Conservation (phyloP, 1,139 yeast genomes). For the Zygosaccharomyces pseudobailii region DNA sequence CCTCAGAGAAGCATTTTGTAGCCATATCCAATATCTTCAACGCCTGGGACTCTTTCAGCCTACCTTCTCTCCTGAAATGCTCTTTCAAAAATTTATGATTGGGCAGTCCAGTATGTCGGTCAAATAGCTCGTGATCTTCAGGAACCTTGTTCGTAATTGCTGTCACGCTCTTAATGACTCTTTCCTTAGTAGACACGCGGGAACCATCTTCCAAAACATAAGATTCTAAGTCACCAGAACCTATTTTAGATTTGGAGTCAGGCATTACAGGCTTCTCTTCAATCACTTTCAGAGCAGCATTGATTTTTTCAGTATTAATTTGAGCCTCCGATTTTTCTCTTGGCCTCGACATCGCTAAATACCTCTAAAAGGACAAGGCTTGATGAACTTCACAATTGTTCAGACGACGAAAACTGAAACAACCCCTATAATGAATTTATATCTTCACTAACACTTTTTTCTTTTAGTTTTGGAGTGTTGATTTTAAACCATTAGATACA, state of each 20-base stretch:
- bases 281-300: conserved; percentile 74
- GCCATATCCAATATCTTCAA: conserved; percentile 62
- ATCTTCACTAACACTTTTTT: background rate
- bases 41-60: conserved; percentile 70
- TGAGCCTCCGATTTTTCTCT: conserved; percentile 20
- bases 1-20: conserved; percentile 59
- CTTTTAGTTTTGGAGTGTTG: background rate
- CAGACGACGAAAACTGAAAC: background rate
- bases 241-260: conserved; percentile 1
- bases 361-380: background rate
- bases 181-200: conserved; percentile 56
- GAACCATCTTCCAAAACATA: conserved; percentile 70
- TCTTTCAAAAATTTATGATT: conserved; percentile 64
- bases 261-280: conserved; percentile 42
- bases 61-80: conserved; percentile 79
- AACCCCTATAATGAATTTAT: background rate
- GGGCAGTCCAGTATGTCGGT: conserved; percentile 56
- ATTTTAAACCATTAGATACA: background rate
- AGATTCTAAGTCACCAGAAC: conserved; percentile 44
- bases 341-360: conserved; percentile 1
- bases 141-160: conserved; percentile 71
- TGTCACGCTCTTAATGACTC: conserved; percentile 60
- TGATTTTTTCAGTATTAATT: conserved; percentile 52
- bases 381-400: background rate
- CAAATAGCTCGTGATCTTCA: conserved; percentile 61